Evolutionary conservation across 345 rosid species (phyloP).

Genomic region (Eucalyptus marginata): DNA sequence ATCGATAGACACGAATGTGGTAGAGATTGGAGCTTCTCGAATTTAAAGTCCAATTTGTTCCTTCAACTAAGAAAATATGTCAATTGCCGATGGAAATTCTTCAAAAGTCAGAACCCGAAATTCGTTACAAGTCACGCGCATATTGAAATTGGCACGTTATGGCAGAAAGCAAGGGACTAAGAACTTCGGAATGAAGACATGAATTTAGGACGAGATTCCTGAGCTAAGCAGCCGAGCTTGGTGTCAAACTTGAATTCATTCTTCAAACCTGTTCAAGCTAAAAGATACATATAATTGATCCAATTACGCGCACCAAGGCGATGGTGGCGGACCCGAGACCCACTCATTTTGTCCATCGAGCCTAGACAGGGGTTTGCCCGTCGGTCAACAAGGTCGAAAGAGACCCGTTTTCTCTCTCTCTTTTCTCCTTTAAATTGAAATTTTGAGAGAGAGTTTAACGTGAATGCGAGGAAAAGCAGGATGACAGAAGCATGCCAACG

Average conservation of each 20-base stretch:
- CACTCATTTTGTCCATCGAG: too few relatives aligned
- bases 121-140: not conserved
- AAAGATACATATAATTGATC: not conserved
- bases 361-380: not conserved
- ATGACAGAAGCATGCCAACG: not conserved
- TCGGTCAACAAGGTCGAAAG: not conserved
- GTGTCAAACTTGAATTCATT: not conserved
- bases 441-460: not conserved
- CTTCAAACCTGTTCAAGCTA: too few relatives aligned
- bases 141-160: accelerated
- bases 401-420: not conserved
- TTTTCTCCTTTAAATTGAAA: too few relatives aligned
- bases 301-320: not conserved
- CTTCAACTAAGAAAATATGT: too few relatives aligned
- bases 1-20: too few relatives aligned
- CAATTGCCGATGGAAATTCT: not conserved
- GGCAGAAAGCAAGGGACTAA: not conserved
- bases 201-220: not conserved
- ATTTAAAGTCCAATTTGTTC: not conserved
- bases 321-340: not conserved
- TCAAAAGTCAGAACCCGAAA: accelerated
- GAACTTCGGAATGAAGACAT: not conserved
- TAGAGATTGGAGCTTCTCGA: not conserved
- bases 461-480: not conserved
- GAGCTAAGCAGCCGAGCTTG: not conserved